Percentiles rank a stretch among this genome's conserved stretches.
These are phyloP conservation scores for Eucalyptus globulus DNA, from an alignment of 345 rosid species.

Conservation along the genomic window DNA sequence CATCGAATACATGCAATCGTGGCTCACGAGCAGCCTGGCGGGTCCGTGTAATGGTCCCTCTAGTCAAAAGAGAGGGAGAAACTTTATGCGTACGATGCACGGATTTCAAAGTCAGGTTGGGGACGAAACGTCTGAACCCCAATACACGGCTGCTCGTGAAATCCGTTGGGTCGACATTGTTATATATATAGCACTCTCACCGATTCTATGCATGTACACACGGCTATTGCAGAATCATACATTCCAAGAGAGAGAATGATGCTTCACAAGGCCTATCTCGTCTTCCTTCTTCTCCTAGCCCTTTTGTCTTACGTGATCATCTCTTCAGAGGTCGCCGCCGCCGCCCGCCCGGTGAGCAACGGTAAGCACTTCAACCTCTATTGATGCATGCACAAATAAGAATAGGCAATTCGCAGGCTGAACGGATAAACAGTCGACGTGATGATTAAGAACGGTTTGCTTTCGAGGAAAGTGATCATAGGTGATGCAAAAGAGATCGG, in stretches of 20 bases:
- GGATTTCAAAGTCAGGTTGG: too few relatives aligned
- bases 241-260: not conserved
- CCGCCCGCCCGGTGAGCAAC: accelerated
- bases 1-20: too few relatives aligned
- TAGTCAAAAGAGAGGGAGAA: too few relatives aligned
- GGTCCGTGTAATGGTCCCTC: too few relatives aligned
- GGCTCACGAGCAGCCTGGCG: too few relatives aligned
- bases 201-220: not conserved
- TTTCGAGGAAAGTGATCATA: not conserved
- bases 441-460: not conserved
- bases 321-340: not conserved
- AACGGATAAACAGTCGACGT: not conserved
- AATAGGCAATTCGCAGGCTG: not conserved
- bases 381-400: not conserved
- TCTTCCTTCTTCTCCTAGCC: not conserved
- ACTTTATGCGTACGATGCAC: too few relatives aligned
- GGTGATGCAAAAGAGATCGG: not conserved
- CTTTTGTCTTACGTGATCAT: not conserved
- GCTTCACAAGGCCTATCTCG: not conserved
- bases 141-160: too few relatives aligned
- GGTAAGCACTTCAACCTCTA: not conserved
- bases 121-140: too few relatives aligned
- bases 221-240: not conserved
- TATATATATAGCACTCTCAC: too few relatives aligned
- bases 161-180: too few relatives aligned